phyloP scores from a whole-genome alignment of 2,329 filamentous ascomycete genomes.

The Fusarium nematophilum region DNA sequence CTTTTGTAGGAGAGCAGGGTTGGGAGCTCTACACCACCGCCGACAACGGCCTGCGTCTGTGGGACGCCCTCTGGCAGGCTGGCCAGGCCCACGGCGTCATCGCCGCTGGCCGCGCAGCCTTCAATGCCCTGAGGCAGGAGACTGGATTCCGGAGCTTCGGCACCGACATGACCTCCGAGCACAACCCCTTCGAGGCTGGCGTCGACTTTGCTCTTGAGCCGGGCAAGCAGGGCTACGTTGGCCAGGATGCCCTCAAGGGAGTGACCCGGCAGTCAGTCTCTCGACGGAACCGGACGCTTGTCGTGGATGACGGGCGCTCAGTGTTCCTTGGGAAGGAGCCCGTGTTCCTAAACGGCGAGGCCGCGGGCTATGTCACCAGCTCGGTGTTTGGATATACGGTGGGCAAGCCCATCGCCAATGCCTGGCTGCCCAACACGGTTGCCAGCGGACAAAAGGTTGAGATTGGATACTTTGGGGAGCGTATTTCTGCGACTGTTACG shows the following conservation, averaged over 20 bases:
- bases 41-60: constrained; percentile 67
- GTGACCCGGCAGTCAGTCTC: constrained; percentile 50
- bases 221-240: constrained; percentile 62
- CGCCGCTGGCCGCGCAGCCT: constrained; percentile 67
- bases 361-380: constrained; percentile 69
- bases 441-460: constrained; percentile 63
- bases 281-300: constrained; percentile 60
- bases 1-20: constrained; percentile 70
- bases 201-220: constrained; percentile 61
- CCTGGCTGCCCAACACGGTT: constrained; percentile 63
- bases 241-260: constrained; percentile 59
- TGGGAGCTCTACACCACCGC: constrained; percentile 73
- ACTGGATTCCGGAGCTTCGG: constrained; percentile 69
- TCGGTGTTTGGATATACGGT: constrained; percentile 71
- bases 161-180: constrained; percentile 69
- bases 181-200: constrained; percentile 70
- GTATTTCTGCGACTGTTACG: constrained; percentile 64
- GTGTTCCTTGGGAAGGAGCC: constrained; percentile 72
- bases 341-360: constrained; percentile 60
- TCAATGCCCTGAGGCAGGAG: constrained; percentile 69
- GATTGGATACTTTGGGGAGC: constrained; percentile 70
- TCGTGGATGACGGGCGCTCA: constrained; percentile 65
- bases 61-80: constrained; percentile 67
- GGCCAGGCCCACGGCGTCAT: constrained; percentile 66
- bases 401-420: constrained; percentile 68